These are phyloP conservation scores for Monosporozyma aerobia DNA, from an alignment of 805 yeast genomes.

Conservation along the genomic window DNA sequence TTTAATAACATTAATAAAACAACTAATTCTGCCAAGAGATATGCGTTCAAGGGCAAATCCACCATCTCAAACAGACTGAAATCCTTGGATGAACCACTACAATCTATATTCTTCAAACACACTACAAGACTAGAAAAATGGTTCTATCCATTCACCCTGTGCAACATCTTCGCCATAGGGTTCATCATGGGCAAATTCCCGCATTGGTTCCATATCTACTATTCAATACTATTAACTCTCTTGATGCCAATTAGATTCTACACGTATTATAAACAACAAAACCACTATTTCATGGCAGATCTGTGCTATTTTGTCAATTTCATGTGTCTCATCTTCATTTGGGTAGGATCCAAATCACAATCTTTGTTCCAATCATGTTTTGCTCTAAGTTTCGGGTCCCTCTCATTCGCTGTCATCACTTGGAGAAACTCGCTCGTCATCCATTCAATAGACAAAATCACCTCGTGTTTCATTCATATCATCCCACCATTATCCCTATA, in stretches of 20 bases:
- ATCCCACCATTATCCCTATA: constrained; percentile 85
- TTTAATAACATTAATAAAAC: background rate
- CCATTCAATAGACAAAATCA: constrained; percentile 86
- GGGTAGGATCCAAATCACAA: constrained; percentile 72
- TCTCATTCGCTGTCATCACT: constrained; percentile 87
- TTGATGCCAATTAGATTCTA: constrained; percentile 80
- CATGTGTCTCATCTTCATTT: constrained; percentile 58
- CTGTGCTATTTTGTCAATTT: constrained; percentile 85
- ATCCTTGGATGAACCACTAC: constrained; percentile 20
- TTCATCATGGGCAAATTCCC: constrained; percentile 72
- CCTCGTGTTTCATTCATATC: constrained; percentile 82
- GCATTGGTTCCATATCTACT: constrained; percentile 62
- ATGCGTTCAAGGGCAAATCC: too few relatives aligned
- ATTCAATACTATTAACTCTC: constrained; percentile 49
- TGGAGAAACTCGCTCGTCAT: constrained; percentile 92
- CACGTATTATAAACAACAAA: constrained; percentile 69
- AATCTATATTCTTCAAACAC: constrained; percentile 27
- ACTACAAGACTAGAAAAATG: constrained; percentile 60
- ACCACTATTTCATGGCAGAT: constrained; percentile 85
- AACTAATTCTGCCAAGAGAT: background rate
- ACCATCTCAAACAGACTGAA: constrained; percentile 10
- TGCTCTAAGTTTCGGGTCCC: constrained; percentile 79
- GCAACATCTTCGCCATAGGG: constrained; percentile 62
- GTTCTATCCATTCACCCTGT: constrained; percentile 68
- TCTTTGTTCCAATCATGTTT: constrained; percentile 74